Base-by-base conservation (phyloP, 2,329 filamentous ascomycete genomes). In the Pseudocercospora fuligena region DNA sequence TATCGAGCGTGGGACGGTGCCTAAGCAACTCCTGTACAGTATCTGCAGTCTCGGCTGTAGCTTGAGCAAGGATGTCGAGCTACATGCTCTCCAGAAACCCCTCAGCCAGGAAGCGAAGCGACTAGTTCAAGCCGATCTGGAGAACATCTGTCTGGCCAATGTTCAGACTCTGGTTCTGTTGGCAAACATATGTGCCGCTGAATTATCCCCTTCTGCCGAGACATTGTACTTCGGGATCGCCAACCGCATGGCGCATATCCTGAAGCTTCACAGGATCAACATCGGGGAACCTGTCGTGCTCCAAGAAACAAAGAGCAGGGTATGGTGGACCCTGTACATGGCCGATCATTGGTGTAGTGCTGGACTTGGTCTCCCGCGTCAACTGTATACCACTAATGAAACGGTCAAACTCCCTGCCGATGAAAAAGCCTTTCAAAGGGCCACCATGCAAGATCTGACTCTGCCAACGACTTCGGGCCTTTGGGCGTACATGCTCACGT, bases 301-400 rank as follows among this genome's bases (percentile, higher is more conserved):
- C n/a, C 67, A 75, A n/a, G 78, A 82, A 65, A 71, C 78, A 7
- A 78, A 81, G 43, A 73, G 74, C 7, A 64, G 76, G 73, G 76
- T 76, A 5, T 81, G 79, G 78, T 81, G 80, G 80, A 75, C 78
- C 1, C 69, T 81, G 1, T 79, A 75, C 66, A 81, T 81, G 80
- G 79, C 80, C 53, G 80, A 81, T 60, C 74, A 78, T 19, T 82
- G 79, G 80, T 79, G 75, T 9, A 78, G 78, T 1, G 73, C 76
- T 11, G 79, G 79, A 1, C 71, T 80, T 3, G 72, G 76, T 4
- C 68, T 80, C 9, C 78, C 78, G 9, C 73, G 77, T 12, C 74
- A 78, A 59, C 72, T 81, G 31, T 59, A 59, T 5, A 27, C 58
- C 5, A 54, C 58, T 14, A 46, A 16, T 14, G 27, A 27, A 7